phyloP scores from a whole-genome alignment of 306 rosid genomes.

The Lathyrus sativus region DNA sequence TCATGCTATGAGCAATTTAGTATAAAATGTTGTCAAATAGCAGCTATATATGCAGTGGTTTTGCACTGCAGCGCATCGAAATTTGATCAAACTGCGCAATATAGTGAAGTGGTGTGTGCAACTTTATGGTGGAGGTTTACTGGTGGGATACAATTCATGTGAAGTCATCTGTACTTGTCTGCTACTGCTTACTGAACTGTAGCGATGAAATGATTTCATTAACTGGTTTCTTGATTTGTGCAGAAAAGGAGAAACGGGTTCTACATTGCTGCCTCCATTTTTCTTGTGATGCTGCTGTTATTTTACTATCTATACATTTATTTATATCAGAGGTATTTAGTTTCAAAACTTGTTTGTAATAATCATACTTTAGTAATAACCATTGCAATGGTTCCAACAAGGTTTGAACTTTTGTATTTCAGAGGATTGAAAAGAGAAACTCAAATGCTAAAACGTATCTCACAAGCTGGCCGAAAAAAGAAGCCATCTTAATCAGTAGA shows the following conservation, averaged over 20 bases:
- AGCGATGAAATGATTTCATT: slow-evolving; percentile 4
- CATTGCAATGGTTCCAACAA: slow-evolving; percentile 23
- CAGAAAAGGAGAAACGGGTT: slow-evolving; percentile 61
- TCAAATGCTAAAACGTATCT: slow-evolving; percentile 59
- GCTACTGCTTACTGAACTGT: slow-evolving; percentile 12
- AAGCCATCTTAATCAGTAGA: slow-evolving; percentile 56
- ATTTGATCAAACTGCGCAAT: too few species aligned
- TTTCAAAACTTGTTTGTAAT: slow-evolving; percentile 10
- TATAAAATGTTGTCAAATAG: too few species aligned
- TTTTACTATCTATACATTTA: slow-evolving; percentile 64
- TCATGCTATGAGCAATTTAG: too few species aligned
- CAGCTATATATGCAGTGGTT: too few species aligned
- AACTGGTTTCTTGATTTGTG: slow-evolving; percentile 31
- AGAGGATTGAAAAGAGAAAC: slow-evolving; percentile 64
- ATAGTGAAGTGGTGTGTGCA: too few species aligned
- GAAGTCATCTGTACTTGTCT: slow-evolving; percentile 4
- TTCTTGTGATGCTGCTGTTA: slow-evolving; percentile 52
- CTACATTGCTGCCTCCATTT: slow-evolving; percentile 56
- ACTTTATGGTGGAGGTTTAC: too few species aligned
- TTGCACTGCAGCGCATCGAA: too few species aligned
- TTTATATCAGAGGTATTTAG: slow-evolving; percentile 63
- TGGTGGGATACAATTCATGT: neutral
- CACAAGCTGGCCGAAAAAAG: slow-evolving; percentile 59
- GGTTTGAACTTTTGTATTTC: slow-evolving; percentile 37
- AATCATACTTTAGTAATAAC: slow-evolving; percentile 13